Percentiles rank a stretch among this genome's conserved stretches.
phyloP scores from a whole-genome alignment of 179 eudicot genomes.

The Beta corolliflora region DNA sequence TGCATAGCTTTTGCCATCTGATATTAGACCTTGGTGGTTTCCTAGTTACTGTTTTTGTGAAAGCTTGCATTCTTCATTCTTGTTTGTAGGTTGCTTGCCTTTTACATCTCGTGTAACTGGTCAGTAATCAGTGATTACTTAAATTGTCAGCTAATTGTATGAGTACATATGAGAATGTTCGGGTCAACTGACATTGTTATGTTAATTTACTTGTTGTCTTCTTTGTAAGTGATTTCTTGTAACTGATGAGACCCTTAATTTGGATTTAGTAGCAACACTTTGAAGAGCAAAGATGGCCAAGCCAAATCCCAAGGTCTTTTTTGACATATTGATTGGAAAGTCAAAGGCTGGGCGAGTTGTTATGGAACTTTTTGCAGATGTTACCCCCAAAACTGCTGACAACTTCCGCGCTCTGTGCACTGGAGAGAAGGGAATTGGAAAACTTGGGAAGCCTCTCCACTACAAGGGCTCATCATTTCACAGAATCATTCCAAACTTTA shows the following conservation, averaged over 20 bases:
- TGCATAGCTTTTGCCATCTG: background rate
- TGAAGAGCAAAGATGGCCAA: constrained; percentile 44
- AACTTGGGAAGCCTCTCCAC: constrained; percentile 58
- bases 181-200: background rate
- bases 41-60: no score
- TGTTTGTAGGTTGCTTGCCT: background rate
- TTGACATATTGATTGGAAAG: constrained; percentile 59
- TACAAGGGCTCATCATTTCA: constrained; percentile 64
- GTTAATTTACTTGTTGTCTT: background rate
- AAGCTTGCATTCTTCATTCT: background rate
- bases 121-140: background rate
- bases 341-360: constrained; percentile 55
- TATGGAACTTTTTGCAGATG: constrained; percentile 61
- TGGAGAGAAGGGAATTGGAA: constrained; percentile 67
- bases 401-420: constrained; percentile 73
- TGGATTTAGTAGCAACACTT: background rate
- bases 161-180: background rate
- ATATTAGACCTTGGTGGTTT: no score
- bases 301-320: constrained; percentile 72
- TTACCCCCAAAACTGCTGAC: constrained; percentile 67
- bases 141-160: no score
- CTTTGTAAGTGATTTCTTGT: background rate
- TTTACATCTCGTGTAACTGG: background rate
- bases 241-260: constrained; percentile 5
- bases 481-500: constrained; percentile 60